These are phyloP conservation scores for Phanerodontia chrysosporium DNA, from an alignment of 768 basidiomycete genomes.

Conservation along the genomic window DNA sequence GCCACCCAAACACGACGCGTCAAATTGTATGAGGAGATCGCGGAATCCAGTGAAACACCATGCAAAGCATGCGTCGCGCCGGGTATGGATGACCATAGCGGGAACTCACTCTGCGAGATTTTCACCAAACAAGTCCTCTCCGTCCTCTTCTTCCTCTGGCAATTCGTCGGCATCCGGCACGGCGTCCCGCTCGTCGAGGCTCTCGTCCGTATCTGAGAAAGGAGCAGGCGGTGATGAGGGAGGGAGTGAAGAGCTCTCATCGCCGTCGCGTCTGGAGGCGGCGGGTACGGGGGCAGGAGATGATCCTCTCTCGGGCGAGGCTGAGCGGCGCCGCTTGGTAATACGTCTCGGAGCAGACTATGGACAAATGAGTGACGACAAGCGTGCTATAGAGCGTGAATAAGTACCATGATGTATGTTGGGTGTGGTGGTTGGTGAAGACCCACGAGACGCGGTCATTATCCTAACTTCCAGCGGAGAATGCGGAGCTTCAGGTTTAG, in stretches of 20 bases:
- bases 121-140: slow-evolving; percentile 92
- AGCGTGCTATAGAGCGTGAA: too few relatives aligned
- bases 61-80: neutral
- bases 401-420: too few relatives aligned
- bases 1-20: neutral
- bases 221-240: slow-evolving; percentile 48
- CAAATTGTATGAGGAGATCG: too few relatives aligned
- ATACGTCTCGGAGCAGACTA: slow-evolving; percentile 40
- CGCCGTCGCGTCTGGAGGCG: slow-evolving; percentile 43
- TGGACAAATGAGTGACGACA: neutral
- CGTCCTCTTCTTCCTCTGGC: slow-evolving; percentile 72
- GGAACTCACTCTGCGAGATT: slow-evolving; percentile 60
- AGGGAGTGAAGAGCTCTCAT: slow-evolving; percentile 67
- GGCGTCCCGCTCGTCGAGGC: slow-evolving; percentile 34
- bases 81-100: neutral
- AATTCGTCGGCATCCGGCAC: slow-evolving; percentile 85
- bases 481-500: neutral
- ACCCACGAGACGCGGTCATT: neutral
- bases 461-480: neutral
- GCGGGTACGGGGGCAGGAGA: slow-evolving; percentile 35
- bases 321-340: slow-evolving; percentile 51
- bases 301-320: slow-evolving; percentile 49
- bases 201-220: slow-evolving; percentile 47
- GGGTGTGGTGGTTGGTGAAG: neutral
- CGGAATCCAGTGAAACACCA: too few relatives aligned